Conservation (phyloP, 768 basidiomycete species). For the Russula vinacea region DNA sequence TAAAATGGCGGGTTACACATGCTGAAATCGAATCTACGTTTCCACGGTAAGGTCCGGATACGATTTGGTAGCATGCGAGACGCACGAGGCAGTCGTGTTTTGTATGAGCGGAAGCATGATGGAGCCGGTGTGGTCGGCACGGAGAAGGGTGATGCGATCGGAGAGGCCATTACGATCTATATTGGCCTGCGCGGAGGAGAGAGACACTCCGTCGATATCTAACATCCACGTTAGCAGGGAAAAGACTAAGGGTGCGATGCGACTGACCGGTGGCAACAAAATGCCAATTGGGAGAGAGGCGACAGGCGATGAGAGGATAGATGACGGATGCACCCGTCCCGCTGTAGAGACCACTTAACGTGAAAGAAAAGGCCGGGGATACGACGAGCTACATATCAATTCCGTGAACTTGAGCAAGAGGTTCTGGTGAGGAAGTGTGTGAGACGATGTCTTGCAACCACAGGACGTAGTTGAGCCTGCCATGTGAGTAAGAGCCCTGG, state of each 20-base stretch:
- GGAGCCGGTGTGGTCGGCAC: slow-evolving; percentile 38
- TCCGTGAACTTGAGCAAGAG: slow-evolving; percentile 41
- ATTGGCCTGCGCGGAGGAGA: slow-evolving; percentile 53
- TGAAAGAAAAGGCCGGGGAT: not conserved
- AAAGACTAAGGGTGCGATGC: not conserved
- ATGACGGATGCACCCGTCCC: slow-evolving; percentile 92
- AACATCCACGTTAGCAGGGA: not conserved
- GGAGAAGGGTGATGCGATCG: slow-evolving; percentile 49
- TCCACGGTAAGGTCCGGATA: not conserved
- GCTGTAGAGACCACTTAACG: slow-evolving; percentile 38
- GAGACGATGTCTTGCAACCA: slow-evolving; percentile 70
- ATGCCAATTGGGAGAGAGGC: slow-evolving; percentile 49
- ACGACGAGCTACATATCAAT: slow-evolving; percentile 66
- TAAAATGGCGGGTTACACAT: slow-evolving; percentile 99
- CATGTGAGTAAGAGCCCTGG: not conserved
- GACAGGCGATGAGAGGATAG: slow-evolving; percentile 75
- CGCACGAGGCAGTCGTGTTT: slow-evolving; percentile 10
- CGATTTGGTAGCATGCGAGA: not conserved
- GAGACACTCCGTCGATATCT: slow-evolving; percentile 74
- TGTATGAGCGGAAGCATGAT: slow-evolving; percentile 47
- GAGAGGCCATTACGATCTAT: slow-evolving; percentile 54
- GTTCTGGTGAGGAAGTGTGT: slow-evolving; percentile 13
- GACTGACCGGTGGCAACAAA: slow-evolving; percentile 67
- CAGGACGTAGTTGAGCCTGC: slow-evolving; percentile 76
- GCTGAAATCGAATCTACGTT: slow-evolving; percentile 61